Evolutionary conservation across 129 eudicot genomes (phyloP).

Genomic region (Escallonia rubra): DNA sequence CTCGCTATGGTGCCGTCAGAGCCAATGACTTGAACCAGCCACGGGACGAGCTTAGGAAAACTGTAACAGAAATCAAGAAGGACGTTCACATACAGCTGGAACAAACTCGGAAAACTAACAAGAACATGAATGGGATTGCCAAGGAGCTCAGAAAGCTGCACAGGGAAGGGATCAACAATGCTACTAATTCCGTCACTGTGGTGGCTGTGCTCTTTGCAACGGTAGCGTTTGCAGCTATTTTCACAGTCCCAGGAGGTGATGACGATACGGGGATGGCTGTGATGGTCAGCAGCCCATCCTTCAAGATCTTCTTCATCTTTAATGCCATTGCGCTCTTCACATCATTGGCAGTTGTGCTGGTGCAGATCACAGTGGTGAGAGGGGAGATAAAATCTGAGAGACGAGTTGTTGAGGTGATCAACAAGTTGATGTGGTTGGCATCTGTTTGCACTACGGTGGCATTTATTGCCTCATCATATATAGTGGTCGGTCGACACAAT

Average conservation of each 20-base stretch:
- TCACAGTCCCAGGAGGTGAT: constrained; percentile 33
- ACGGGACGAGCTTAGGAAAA: constrained; percentile 28
- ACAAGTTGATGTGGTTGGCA: constrained; percentile 43
- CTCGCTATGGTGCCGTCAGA: constrained; percentile 24
- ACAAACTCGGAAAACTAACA: constrained; percentile 32
- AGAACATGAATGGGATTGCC: constrained; percentile 31
- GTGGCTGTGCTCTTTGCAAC: constrained; percentile 37
- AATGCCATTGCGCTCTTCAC: constrained; percentile 36
- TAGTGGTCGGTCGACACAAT: constrained; percentile 28
- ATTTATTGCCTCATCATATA: constrained; percentile 32
- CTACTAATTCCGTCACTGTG: constrained; percentile 35
- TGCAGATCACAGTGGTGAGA: constrained; percentile 23
- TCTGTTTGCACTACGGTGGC: constrained; percentile 35
- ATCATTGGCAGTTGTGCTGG: constrained; percentile 29
- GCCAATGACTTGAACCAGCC: constrained; percentile 35
- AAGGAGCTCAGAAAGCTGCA: constrained; percentile 38
- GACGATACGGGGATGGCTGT: constrained; percentile 26
- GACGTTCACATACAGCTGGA: constrained; percentile 34
- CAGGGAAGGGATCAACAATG: constrained; percentile 33
- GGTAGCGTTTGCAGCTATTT: constrained; percentile 29
- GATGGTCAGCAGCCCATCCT: constrained; percentile 7
- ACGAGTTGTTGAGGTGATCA: constrained; percentile 31
- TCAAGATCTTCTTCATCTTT: constrained; percentile 32
- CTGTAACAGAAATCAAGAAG: constrained; percentile 30
- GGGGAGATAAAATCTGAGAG: constrained; percentile 34